A percentile compares a stretch with the other conserved stretches of the same genome.
phyloP scores from a whole-genome alignment of 768 basidiomycete genomes.

The Boletus sensibilis region DNA sequence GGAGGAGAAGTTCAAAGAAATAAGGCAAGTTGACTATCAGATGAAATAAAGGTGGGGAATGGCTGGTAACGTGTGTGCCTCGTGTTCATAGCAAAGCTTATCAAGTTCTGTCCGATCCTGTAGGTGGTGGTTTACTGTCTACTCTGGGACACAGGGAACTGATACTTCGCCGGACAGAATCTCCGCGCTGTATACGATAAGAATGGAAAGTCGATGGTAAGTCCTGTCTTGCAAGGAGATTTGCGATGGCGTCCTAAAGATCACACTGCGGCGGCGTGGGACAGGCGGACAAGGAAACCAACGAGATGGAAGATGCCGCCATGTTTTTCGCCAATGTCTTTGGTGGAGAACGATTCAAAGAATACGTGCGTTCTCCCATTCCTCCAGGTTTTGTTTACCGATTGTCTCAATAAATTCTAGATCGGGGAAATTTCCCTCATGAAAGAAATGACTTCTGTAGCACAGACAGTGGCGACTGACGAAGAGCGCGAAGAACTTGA shows the following conservation, averaged over 20 bases:
- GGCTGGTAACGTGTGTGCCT: conserved; percentile 17
- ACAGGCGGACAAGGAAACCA: conserved; percentile 77
- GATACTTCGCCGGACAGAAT: conserved; percentile 49
- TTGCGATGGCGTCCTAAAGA: conserved; percentile 3
- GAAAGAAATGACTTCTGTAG: conserved; percentile 87
- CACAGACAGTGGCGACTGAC: conserved; percentile 85
- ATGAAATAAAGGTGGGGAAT: conserved; percentile 9
- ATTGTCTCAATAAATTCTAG: conserved; percentile 39
- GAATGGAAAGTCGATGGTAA: conserved; percentile 86
- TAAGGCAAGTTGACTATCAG: conserved; percentile 56
- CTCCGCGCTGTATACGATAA: conserved; percentile 89
- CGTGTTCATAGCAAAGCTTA: conserved; percentile 78
- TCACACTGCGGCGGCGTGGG: neutral
- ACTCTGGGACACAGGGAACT: conserved; percentile 3
- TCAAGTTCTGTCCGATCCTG: conserved; percentile 84
- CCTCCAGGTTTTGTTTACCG: neutral
- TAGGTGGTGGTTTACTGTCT: conserved; percentile 37
- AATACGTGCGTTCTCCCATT: conserved; percentile 63
- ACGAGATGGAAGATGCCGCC: conserved; percentile 86
- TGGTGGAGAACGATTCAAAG: conserved; percentile 87
- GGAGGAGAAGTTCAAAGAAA: conserved; percentile 95
- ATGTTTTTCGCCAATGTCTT: conserved; percentile 96
- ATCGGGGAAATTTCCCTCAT: conserved; percentile 96
- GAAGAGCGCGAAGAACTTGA: conserved; percentile 91
- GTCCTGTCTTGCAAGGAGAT: conserved; percentile 22